phyloP scores from a whole-genome alignment of 371 early-diverging fungal species.

The Gilbertella persicaria region DNA sequence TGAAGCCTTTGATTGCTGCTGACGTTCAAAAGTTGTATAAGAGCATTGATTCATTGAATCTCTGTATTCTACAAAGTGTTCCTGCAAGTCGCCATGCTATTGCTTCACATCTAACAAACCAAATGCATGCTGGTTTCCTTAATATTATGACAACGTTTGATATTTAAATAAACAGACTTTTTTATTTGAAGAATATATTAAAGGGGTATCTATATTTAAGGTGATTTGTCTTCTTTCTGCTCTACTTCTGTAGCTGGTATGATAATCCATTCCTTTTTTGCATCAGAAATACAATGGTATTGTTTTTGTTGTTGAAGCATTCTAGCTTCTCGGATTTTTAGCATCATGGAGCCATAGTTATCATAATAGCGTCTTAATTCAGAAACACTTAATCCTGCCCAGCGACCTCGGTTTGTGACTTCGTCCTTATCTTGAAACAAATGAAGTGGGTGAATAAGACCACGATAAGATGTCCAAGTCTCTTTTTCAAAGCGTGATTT shows the following conservation, averaged over 20 bases:
- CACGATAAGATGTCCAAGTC: slow-evolving; percentile 36
- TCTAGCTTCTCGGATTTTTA: slow-evolving; percentile 36
- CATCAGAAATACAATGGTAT: slow-evolving; percentile 21
- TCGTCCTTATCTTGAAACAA: slow-evolving; percentile 17
- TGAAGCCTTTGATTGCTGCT: neutral
- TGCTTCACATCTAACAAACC: neutral
- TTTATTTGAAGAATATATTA: neutral
- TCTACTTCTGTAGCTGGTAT: neutral
- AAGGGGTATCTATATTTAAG: neutral
- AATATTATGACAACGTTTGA: neutral
- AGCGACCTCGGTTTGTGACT: slow-evolving; percentile 13
- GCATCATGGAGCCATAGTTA: slow-evolving; percentile 49
- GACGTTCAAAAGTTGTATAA: neutral
- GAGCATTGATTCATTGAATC: neutral
- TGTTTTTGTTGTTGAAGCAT: slow-evolving; percentile 40
- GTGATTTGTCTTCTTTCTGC: neutral
- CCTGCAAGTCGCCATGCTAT: neutral
- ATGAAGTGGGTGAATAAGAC: slow-evolving; percentile 40
- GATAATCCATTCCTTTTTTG: slow-evolving; percentile 33
- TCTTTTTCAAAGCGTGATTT: slow-evolving; percentile 30
- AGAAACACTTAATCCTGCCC: slow-evolving; percentile 28
- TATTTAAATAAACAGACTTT: neutral
- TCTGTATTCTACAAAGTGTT: neutral
- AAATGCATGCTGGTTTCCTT: neutral
- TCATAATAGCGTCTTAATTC: slow-evolving; percentile 41